Evolutionary conservation across 495 filamentous ascomycete species (phyloP).

Genomic region (Friedmanniomyces simplex): DNA sequence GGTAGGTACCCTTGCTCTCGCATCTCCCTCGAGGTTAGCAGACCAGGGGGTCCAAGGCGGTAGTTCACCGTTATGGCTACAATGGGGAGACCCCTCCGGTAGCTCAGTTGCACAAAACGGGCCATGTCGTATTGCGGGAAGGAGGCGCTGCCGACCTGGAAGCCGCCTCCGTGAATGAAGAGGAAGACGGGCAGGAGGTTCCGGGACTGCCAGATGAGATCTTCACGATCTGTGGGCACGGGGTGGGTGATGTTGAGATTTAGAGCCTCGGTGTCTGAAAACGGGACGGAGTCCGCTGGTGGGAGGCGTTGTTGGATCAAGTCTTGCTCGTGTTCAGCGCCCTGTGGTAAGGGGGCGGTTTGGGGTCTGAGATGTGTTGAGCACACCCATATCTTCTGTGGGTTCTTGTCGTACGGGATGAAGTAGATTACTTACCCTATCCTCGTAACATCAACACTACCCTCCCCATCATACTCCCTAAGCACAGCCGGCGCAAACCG

Average conservation of each 20-base stretch:
- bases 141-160: conserved; percentile 31
- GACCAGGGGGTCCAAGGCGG: conserved; percentile 20
- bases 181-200: conserved; percentile 27
- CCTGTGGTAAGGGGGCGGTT: background rate
- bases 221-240: background rate
- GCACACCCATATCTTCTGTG: too few relatives aligned
- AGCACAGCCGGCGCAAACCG: conserved; percentile 20
- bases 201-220: background rate
- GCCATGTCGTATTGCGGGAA: conserved; percentile 37
- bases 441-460: conserved; percentile 16
- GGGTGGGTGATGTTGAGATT: conserved; percentile 25
- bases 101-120: conserved; percentile 21
- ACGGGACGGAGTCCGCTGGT: background rate
- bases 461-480: conserved; percentile 4
- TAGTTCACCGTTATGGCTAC: conserved; percentile 14
- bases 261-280: conserved; percentile 21
- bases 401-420: background rate
- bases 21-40: conserved; percentile 22
- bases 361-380: background rate
- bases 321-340: conserved; percentile 8
- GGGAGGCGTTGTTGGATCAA: conserved; percentile 22
- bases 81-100: conserved; percentile 2
- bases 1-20: conserved; percentile 21
- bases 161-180: conserved; percentile 27
- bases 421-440: conserved; percentile 14